Base-by-base conservation (phyloP, 2,329 filamentous ascomycete genomes). In the Alternaria sp. region DNA sequence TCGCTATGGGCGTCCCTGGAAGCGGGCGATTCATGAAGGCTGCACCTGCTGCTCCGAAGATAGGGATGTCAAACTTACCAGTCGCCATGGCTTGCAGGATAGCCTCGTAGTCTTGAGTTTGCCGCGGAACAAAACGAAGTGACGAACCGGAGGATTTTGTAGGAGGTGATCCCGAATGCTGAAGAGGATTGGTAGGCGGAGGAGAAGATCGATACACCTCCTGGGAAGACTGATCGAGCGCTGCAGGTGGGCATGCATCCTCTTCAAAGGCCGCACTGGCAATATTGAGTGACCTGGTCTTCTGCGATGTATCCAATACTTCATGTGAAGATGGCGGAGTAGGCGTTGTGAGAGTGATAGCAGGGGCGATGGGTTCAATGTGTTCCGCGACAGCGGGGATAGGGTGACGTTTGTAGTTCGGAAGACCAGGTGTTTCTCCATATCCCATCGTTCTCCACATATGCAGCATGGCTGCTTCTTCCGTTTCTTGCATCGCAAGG, bases 1-100 rank as follows among this genome's bases (percentile, higher is more conserved):
- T 20, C 8, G 30, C 4, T 16, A 18, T n/a, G 5, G 46, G 46
- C 2, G 30, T 49, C 10, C 30, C 46, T 18, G 46, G 46, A 4
- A 14, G 34, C 7, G 30, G 30, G 4, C 32, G 34, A 9, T 54
- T 30, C 14, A n/a, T 30, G 22, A 46, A 54, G 3, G 16, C 30
- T 8, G 28, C 18, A 18, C 52, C 52, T 45, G 52, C 20, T 16
- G 27, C 27, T 1, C 52, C 41, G 22, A 54, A 54, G 30, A 54
- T 38, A 22, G 52, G 30, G 2, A 20, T 22, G 30, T 46, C 30
- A 22, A 54, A 46, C 4, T 38, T 36, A 3, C 41, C 41, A 16
- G 28, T 41, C 8, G 7, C 18, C n/a, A 46, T 54, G 4, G 52
- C 52, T n/a, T 54, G 28, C 10, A 54, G 16, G 0, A 54, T 54